These are phyloP conservation scores for Martensiomyces pterosporus DNA, from an alignment of 192 early-diverging fungal genomes.

Conservation along the genomic window DNA sequence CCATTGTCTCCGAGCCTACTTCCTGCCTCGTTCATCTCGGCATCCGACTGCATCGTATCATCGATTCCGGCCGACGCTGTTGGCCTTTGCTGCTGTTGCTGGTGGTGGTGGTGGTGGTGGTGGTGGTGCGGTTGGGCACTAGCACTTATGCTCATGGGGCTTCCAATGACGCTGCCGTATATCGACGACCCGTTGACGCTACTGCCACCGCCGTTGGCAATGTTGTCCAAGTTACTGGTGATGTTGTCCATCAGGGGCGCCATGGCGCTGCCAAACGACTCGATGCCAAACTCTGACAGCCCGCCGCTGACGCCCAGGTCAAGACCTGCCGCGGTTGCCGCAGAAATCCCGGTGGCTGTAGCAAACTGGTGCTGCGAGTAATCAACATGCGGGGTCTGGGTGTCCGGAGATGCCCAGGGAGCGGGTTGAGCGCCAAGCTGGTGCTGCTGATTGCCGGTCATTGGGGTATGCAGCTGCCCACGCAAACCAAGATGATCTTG, in stretches of 20 bases:
- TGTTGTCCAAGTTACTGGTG: slow-evolving; percentile 24
- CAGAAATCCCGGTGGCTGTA: too few species aligned
- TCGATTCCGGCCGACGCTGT: slow-evolving; percentile 1
- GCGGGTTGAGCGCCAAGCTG: not conserved
- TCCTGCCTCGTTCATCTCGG: too few species aligned
- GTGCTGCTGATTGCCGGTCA: not conserved
- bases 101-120: too few species aligned
- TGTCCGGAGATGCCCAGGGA: slow-evolving; percentile 13
- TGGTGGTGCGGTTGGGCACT: too few species aligned
- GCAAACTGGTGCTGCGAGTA: slow-evolving; percentile 1
- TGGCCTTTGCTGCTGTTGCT: not conserved
- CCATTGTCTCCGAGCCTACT: too few species aligned
- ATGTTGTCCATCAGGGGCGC: slow-evolving; percentile 39
- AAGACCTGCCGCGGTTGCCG: too few species aligned
- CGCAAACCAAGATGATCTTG: slow-evolving; percentile 1
- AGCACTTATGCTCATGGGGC: slow-evolving; percentile 25
- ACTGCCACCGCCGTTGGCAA: slow-evolving; percentile 19
- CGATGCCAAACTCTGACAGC: slow-evolving; percentile 47
- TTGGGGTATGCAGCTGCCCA: slow-evolving; percentile 1
- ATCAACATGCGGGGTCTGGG: slow-evolving; percentile 10
- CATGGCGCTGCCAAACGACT: slow-evolving; percentile 36
- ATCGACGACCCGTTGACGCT: slow-evolving; percentile 36
- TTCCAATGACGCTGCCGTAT: slow-evolving; percentile 45
- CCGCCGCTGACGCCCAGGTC: slow-evolving; percentile 36
- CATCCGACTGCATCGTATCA: too few species aligned